phyloP scores from a whole-genome alignment of 2,329 filamentous ascomycete species.

The Bipolaris bicolor region DNA sequence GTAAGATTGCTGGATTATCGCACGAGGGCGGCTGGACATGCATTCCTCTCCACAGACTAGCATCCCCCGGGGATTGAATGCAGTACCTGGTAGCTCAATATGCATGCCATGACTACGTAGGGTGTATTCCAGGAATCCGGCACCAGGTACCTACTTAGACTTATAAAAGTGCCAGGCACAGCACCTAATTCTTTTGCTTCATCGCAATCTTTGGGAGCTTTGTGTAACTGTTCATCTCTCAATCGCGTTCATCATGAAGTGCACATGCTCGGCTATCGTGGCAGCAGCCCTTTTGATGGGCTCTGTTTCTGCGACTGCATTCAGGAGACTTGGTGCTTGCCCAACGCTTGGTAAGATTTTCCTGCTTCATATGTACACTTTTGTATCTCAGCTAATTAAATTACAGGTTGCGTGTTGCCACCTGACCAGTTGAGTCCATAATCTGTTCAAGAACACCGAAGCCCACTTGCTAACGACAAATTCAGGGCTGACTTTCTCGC shows the following conservation, averaged over 20 bases:
- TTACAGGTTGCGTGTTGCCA: conserved; percentile 58
- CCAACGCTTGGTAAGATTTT: conserved; percentile 57
- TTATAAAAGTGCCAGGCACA: conserved; percentile 39
- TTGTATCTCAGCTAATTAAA: conserved; percentile 20
- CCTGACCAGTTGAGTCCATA: conserved; percentile 60
- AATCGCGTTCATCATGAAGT: conserved; percentile 39
- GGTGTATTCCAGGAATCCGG: conserved; percentile 26
- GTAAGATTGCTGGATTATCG: conserved; percentile 36
- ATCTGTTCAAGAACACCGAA: not conserved
- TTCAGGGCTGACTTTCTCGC: conserved; percentile 76
- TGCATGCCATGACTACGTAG: conserved; percentile 8
- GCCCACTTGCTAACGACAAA: conserved; percentile 14
- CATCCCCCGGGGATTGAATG: conserved; percentile 19
- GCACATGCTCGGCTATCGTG: conserved; percentile 33
- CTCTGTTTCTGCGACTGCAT: conserved; percentile 57
- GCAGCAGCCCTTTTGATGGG: conserved; percentile 38
- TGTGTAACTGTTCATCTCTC: conserved; percentile 18
- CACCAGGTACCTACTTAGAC: conserved; percentile 29
- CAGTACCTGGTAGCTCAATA: conserved; percentile 20
- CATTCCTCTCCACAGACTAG: conserved; percentile 16
- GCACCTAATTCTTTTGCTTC: conserved; percentile 18
- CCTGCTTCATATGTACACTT: not conserved
- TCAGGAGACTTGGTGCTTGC: conserved; percentile 62
- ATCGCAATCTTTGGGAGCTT: conserved; percentile 29
- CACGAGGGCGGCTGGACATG: conserved; percentile 34